Percentiles rank a stretch among this genome's conserved stretches.
Conservation (phyloP, 371 early-diverging fungal genomes). For the Mucor velutinosus region DNA sequence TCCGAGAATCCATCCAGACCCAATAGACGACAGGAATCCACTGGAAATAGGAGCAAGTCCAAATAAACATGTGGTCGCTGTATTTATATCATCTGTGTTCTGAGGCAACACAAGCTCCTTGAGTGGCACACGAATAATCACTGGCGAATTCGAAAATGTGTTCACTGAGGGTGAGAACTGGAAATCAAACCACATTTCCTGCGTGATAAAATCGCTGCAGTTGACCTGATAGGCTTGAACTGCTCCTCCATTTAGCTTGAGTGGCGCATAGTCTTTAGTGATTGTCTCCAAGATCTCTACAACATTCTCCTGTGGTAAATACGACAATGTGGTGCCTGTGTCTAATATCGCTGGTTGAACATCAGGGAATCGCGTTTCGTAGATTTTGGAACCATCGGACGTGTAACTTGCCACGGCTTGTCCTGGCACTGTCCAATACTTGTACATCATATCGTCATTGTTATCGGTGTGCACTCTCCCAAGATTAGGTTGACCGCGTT, state of each 20-base stretch:
- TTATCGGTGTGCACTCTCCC: background rate
- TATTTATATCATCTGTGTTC: slow-evolving; percentile 12
- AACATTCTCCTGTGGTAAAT: slow-evolving; percentile 16
- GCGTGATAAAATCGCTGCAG: slow-evolving; percentile 3
- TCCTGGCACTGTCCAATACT: slow-evolving; percentile 41
- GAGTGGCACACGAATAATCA: slow-evolving; percentile 21
- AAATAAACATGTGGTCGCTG: slow-evolving; percentile 28
- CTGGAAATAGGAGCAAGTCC: slow-evolving; percentile 27
- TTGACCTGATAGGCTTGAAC: slow-evolving; percentile 24
- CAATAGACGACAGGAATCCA: slow-evolving; percentile 10
- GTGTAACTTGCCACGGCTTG: slow-evolving; percentile 5
- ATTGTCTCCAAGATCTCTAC: slow-evolving; percentile 6
- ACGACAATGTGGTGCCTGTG: slow-evolving; percentile 36
- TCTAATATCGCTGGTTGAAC: slow-evolving; percentile 30
- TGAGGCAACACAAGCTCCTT: slow-evolving; percentile 25
- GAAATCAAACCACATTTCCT: slow-evolving; percentile 19
- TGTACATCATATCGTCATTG: slow-evolving; percentile 8
- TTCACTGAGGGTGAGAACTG: slow-evolving; percentile 4
- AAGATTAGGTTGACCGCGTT: background rate
- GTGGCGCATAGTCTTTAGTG: slow-evolving; percentile 11
- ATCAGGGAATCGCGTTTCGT: slow-evolving; percentile 6
- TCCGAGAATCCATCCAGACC: slow-evolving; percentile 30
- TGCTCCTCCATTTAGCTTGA: slow-evolving; percentile 1
- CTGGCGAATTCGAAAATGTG: slow-evolving; percentile 5
- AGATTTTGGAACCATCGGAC: background rate